Base-by-base conservation (phyloP, 768 basidiomycete genomes). In the Lentinus brumalis region DNA sequence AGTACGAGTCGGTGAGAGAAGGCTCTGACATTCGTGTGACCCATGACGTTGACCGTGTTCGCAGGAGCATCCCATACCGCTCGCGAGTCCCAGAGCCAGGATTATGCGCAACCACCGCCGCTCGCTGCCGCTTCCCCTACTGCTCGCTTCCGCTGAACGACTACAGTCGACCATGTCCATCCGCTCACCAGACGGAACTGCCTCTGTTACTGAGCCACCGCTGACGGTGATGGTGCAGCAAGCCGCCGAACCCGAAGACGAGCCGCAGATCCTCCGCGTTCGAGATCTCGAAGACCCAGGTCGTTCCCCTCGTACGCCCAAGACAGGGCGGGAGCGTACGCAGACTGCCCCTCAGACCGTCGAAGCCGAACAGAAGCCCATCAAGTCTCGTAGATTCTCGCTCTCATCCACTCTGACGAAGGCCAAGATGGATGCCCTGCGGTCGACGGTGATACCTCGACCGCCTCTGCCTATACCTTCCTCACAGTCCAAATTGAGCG, bases 11-110 rank as follows among this genome's bases (percentile, higher is more conserved):
- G 26, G 71, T 72, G 26, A 60, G 71, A 58, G 10, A 16, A 26
- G 21, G 21, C 39, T 29, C 14, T 12, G 4, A 45, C n/a, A 11
- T 29, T 18, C 11, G 14, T 40, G 1, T 9, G 4, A 2, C 18
- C 29, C n/a, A 39, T 15, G 7, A 12, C 18, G 30, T 39, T 30
- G 14, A n/a, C 55, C 14, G 1, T n/a, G 2, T 3, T 15, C 31
- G 21, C 50, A 72, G 71, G 64, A 70, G 41, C 69, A 70, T 56
- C 69, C 71, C 3, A 72, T 70, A 11, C 63, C 69, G 4, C 30
- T 53, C 0, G 61, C 64, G 15, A 62, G 56, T 39, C 60, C 62
- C 41, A 45, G 53, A 5, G 57, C 56, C 5, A 57, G 52, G 32
- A 44, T 56, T 21, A 44, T 57, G 32, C 64, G 59, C 4, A 57